A percentile compares a stretch with the other conserved stretches of the same genome.
Conservation (phyloP, 768 basidiomycete genomes). For the Suillus weaverae region DNA sequence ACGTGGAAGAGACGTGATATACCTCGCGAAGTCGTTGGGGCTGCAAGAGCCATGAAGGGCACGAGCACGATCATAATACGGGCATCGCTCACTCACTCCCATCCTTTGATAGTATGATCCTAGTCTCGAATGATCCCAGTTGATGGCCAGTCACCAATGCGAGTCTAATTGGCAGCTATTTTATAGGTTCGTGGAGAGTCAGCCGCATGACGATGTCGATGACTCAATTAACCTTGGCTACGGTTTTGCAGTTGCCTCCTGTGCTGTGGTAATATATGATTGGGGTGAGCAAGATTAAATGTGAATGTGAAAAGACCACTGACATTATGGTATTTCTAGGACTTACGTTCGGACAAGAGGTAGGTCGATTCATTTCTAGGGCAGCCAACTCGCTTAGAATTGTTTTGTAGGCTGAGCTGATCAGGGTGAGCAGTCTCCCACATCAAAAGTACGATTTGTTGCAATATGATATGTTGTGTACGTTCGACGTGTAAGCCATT, state of each 20-base stretch:
- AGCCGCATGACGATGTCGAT: neutral
- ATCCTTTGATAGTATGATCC: neutral
- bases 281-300: neutral
- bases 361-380: neutral
- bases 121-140: neutral
- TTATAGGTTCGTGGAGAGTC: neutral
- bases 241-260: neutral
- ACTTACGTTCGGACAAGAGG: neutral
- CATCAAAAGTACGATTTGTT: neutral
- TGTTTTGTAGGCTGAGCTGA: neutral
- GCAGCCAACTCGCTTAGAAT: neutral
- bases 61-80: neutral
- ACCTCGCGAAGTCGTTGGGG: conserved; percentile 23
- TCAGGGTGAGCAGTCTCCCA: neutral
- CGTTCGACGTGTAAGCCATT: neutral
- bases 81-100: neutral
- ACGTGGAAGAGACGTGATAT: conserved; percentile 5
- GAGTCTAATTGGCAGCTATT: neutral
- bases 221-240: neutral
- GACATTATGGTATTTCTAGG: neutral
- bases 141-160: neutral
- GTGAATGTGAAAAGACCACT: neutral
- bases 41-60: conserved; percentile 14
- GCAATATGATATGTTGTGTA: neutral
- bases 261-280: neutral